Base-by-base conservation (phyloP, 1,284 basidiomycete genomes). In the Apiotrichum siamense region DNA sequence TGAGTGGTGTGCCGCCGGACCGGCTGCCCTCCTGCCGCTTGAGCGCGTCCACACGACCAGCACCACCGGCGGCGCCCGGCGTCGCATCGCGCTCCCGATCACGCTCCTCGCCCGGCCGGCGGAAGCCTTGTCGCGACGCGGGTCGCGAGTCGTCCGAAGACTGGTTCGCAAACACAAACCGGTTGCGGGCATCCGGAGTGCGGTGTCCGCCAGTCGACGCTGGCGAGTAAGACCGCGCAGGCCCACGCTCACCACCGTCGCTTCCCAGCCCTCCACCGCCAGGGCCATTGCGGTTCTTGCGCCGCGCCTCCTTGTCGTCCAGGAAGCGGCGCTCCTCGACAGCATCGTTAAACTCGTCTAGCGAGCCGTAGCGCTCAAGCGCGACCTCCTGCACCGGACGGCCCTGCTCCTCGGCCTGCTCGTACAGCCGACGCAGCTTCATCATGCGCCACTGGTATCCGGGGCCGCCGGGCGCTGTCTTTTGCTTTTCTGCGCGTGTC, bases 401-500 rank as follows among this genome's bases (percentile, higher is more conserved):
- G 3, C 81, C 80, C 61, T 93, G 89, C 64, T 94, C 90, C 56
- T 91, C 84, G 0, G 88, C 90, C 4, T 87, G 81, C 70, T 97
- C 93, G 67, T 88, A 91, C 1, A 91, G 85, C 13, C 88, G 80
- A 32, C 85, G 83, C 1, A 98, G 81, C 68, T 93, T 92, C 85
- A 90, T 92, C 93, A 97, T 97, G 21, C 94, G 83, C 94, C 94
- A 98, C 66, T 85, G 84, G 17, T 88, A 89, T 11, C 94, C 94
- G 3, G 92, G 87, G 0, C 88, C 90, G 2, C 93, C 92, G 0
- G 88, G 87, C 1, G 79, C 82, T 43, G 77, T 64, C 24, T 72
- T 67, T 65, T 74, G 83, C 83, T 57, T 65, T 65, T 64, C 47
- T 52, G 50, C 9, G 12, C 10, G 9, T 13, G 39, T 57, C 33